Evolutionary conservation across 495 filamentous ascomycete genomes (phyloP).

Genomic region (Halenospora varia): DNA sequence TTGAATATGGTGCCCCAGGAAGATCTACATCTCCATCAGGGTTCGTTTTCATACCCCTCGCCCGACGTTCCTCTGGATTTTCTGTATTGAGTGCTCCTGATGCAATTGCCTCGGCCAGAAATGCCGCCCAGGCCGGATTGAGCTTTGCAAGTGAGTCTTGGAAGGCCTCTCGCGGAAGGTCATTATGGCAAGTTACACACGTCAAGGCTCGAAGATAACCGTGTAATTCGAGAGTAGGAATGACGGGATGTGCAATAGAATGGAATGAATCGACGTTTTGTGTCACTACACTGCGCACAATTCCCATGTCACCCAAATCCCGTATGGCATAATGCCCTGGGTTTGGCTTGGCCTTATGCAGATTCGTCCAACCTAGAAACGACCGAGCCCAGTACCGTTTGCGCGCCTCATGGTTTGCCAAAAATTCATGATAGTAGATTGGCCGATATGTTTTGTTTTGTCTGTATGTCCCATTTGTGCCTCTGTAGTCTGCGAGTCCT

Average conservation of each 20-base stretch:
- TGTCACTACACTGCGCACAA: constrained; percentile 76
- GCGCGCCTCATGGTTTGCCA: constrained; percentile 74
- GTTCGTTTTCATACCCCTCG: constrained; percentile 73
- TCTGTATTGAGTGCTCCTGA: constrained; percentile 74
- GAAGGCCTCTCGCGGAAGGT: constrained; percentile 65
- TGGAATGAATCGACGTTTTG: constrained; percentile 98
- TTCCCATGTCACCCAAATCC: constrained; percentile 63
- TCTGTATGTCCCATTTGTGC: constrained; percentile 84
- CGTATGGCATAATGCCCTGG: constrained; percentile 71
- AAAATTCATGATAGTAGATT: constrained; percentile 90
- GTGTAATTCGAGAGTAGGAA: constrained; percentile 81
- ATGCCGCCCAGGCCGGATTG: constrained; percentile 83
- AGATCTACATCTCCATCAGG: constrained; percentile 94
- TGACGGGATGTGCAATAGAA: constrained; percentile 64
- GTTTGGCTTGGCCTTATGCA: constrained; percentile 77
- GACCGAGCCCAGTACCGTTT: constrained; percentile 96
- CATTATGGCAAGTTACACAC: constrained; percentile 72
- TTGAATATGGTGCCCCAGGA: constrained; percentile 79
- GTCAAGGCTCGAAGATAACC: constrained; percentile 78
- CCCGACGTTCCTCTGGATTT: constrained; percentile 63
- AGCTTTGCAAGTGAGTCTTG: constrained; percentile 71
- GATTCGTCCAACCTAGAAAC: constrained; percentile 84
- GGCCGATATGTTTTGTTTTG: constrained; percentile 85
- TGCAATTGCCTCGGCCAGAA: constrained; percentile 64
- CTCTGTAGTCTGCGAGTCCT: constrained; percentile 90